Conservation (phyloP, 192 early-diverging fungal genomes). For the Coemansia sp. region DNA sequence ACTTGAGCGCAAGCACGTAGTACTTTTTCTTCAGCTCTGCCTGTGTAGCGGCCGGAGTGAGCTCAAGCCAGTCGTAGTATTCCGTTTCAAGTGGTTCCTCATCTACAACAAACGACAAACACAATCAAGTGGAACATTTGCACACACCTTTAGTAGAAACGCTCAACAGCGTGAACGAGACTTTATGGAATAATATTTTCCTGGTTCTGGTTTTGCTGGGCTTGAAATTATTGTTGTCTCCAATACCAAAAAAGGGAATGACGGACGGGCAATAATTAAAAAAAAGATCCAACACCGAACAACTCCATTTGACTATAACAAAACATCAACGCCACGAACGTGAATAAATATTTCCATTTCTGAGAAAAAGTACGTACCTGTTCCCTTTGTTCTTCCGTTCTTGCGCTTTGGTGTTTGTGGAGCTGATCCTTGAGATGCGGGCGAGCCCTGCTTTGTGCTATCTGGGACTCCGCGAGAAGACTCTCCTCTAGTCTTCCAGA, state of each 20-base stretch:
- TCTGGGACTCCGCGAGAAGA: conserved; percentile 10
- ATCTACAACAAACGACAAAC: conserved; percentile 45
- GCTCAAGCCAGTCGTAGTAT: conserved; percentile 87
- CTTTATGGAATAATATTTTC: too few relatives aligned
- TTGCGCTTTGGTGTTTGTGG: conserved; percentile 34
- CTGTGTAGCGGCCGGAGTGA: conserved; percentile 69
- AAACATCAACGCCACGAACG: neutral
- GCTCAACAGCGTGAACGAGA: neutral
- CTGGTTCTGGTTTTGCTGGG: neutral
- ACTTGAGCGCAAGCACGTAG: conserved; percentile 59
- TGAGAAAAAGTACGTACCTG: conserved; percentile 17
- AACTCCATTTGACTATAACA: too few relatives aligned
- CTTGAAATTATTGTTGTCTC: neutral
- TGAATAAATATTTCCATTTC: neutral
- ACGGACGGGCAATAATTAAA: too few relatives aligned
- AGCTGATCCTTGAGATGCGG: conserved; percentile 4
- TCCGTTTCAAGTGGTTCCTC: conserved; percentile 77
- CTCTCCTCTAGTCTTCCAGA: conserved; percentile 34
- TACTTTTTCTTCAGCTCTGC: conserved; percentile 94
- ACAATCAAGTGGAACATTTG: neutral
- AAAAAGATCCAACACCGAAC: too few relatives aligned
- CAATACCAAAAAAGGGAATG: neutral
- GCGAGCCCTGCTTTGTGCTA: conserved; percentile 7
- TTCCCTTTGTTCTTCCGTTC: conserved; percentile 45
- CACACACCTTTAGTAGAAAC: neutral